Evolutionary conservation across 129 eudicot genomes (phyloP), one percentile per base, ranked within the genome.

Genomic region (Rutidosis leptorrhynchoides): DNA sequence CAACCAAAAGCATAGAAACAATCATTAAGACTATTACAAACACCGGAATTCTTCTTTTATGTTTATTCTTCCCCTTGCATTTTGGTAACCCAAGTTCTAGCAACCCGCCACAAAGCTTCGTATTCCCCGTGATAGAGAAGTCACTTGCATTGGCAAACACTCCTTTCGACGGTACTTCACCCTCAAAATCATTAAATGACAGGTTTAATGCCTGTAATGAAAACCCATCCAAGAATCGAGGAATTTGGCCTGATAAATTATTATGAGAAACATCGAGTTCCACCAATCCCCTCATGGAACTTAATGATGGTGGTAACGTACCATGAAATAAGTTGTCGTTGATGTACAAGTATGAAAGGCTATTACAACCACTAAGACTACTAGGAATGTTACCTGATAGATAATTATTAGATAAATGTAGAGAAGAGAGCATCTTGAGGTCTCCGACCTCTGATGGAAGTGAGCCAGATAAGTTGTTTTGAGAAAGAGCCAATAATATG

Each of bases 161-260:
- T 20, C 71, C 77, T 24, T 2, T 9, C 10, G 14, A 8, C 5
- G 77, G 77, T 53, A 73, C 51, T 63, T 59, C 33, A 33, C 77
- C 77, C 64, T 63, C 77, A 37, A 73, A 73, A 35, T 73, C 27
- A 37, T 73, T 73, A 35, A 21, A 73, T 6, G 65, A 37, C 1
- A 73, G 55, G 37, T 73, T 32, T 14, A 64, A 6, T 14, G 33
- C 17, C 10, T 53, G 20, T 60, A 73, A 54, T n/a, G n/a, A n/a
- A n/a, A n/a, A n/a, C 15, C 4, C 2, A 3, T 30, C 64, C 43
- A 73, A 16, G 33, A 51, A 64, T 2, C 6, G 9, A 15, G 71
- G 77, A 49, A 73, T 24, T 35, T 25, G 30, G 14, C 77, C 77
- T 4, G 77, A 63, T 30, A 35, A 35, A 11, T 35, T 35, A 35